Evolutionary conservation across 208 protist genomes (phyloP), one percentile per base, ranked within the genome.

Genomic region (Lotmaria passim): DNA sequence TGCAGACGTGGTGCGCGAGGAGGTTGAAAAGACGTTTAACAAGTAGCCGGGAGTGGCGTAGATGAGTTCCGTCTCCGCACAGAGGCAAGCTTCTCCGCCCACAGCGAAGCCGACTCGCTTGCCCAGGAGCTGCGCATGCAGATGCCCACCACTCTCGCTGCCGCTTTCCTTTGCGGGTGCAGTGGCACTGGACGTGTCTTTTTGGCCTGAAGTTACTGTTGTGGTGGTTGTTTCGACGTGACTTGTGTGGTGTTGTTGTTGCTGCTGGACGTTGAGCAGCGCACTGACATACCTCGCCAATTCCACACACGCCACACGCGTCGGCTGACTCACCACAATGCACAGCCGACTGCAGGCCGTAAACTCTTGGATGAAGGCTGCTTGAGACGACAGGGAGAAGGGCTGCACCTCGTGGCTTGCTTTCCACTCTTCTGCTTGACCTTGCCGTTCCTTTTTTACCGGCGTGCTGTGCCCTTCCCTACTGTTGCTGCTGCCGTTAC

Each of bases 311-410:
- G 90, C 86, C 2, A 95, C 61, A 10, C 90, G 86, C 15, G 90
- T 95, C 8, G 90, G 90, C 61, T 95, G 90, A 24, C 78, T 89
- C 7, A 95, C 90, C n/a, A 93, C 76, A 63, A 95, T 85, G 61
- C 83, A 81, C 12, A 95, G 60, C 0, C 76, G 70, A 47, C 85
- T 90, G 52, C 79, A 81, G 6, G 51, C 48, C 7, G 57, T 65
- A 60, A 95, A 89, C 19, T 69, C 71, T 1, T 34, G 17, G 7
- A 69, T 70, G 66, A 86, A 95, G 21, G 19, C 51, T 1, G 64
- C 70, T 19, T 75, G 61, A 5, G 75, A 71, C 28, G 61, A 60
- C 12, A 76, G 28, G 1, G 73, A 19, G 33, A 78, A 70, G 30
- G 50, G 30, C 63, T 23, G 21, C 46, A 36, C n/a, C 1, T n/a